Evolutionary conservation across 352 stramenopile species (phyloP), one percentile per base, ranked within the genome.

Genomic region (Globisporangium orthogonon): DNA sequence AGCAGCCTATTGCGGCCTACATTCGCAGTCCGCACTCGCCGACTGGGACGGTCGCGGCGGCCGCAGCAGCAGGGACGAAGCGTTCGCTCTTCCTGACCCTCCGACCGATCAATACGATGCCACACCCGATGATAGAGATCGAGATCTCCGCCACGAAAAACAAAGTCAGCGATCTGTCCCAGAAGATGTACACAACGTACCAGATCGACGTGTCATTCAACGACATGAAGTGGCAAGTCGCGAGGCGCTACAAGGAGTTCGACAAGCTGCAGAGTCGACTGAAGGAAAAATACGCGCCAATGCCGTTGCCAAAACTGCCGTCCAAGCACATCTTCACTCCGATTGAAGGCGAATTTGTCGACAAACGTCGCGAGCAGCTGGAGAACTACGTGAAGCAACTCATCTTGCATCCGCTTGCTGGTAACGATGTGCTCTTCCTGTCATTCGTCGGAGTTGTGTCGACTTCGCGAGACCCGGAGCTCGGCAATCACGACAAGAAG

Each of bases 371-470:
- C 13, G 54, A 70, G 14, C 75, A 86, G n/a, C 68, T 94, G 14
- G 81, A 91, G 60, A 58, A 61, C n/a, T 92, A 90, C 60, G 49
- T 87, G 37, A 70, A 77, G 28, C 59, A 78, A 11, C 37, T 91
- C 40, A 41, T 91, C 11, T 46, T 69, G 7, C 66, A 88, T 53
- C 66, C 75, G 1, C 41, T 81, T 6, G 58, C 78, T 9, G 76
- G 73, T 33, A 68, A 66, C 10, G 82, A 92, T 29, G 81, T 94
- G 15, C 56, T 87, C 11, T 35, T 94, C 2, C 64, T 94, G 60
- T 86, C 76, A 6, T 94, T 94, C 49, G 55, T 94, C 0, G 84
- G 84, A 2, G 74, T 90, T 18, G 78, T 91, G 0, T 91, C 79
- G 7, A 83, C 71, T 0, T 81, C 80, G 23, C 71, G 80, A 0